These are phyloP conservation scores for Neurospora sp. DNA, from an alignment of 495 filamentous ascomycete species.

Conservation along the genomic window DNA sequence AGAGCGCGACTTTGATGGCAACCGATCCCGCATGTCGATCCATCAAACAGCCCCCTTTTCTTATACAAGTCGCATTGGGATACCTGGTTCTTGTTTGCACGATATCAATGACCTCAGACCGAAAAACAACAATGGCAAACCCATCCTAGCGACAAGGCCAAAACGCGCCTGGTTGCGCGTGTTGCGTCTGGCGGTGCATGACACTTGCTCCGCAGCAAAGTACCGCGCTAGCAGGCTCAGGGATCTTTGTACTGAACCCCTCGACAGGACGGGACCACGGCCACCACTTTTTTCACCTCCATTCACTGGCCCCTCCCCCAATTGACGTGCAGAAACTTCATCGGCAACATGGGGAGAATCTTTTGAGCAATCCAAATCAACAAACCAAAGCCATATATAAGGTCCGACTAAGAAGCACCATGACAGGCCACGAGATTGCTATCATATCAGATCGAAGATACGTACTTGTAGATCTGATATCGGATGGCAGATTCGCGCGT, in stretches of 20 bases:
- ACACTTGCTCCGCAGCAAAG: neutral
- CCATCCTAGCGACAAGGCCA: neutral
- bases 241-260: conserved; percentile 3
- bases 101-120: neutral
- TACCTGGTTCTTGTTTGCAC: neutral
- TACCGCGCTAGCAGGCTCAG: conserved; percentile 18
- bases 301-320: neutral
- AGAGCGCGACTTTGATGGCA: neutral
- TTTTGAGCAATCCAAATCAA: neutral
- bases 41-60: neutral
- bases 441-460: neutral
- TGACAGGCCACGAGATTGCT: neutral
- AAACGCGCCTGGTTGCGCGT: neutral
- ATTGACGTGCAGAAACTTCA: neutral
- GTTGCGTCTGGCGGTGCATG: neutral
- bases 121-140: neutral
- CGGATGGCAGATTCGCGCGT: neutral
- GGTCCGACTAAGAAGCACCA: neutral
- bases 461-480: neutral
- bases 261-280: neutral
- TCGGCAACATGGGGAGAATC: neutral
- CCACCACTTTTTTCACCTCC: neutral
- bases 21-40: neutral
- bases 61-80: too few relatives aligned
- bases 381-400: neutral